Conservation (phyloP, 2,329 filamentous ascomycete species). For the Fusarium ambrosium region DNA sequence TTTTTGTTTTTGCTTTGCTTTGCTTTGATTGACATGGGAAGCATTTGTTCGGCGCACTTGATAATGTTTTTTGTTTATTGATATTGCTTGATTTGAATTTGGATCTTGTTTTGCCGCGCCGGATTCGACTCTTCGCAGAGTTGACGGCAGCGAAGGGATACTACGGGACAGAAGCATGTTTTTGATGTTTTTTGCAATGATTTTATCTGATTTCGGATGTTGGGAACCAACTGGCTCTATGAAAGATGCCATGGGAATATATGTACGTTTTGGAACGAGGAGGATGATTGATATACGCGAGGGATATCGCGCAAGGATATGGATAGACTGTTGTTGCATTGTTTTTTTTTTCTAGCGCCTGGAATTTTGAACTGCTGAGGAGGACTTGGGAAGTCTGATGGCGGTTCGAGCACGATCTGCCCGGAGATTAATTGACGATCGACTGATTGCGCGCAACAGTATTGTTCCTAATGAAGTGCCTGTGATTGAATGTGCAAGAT, state of each 20-base stretch:
- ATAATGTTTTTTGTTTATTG: constrained; percentile 28
- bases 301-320: constrained; percentile 20
- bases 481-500: not conserved
- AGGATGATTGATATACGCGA: constrained; percentile 14
- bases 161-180: constrained; percentile 39
- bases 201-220: constrained; percentile 12
- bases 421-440: constrained; percentile 37
- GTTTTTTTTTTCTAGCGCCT: constrained; percentile 7
- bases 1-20: not conserved
- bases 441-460: constrained; percentile 13
- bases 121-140: constrained; percentile 37
- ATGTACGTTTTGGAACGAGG: constrained; percentile 24
- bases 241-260: constrained; percentile 19
- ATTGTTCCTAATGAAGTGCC: not conserved
- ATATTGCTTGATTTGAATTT: constrained; percentile 21
- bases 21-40: constrained; percentile 20
- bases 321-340: constrained; percentile 35
- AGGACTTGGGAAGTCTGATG: constrained; percentile 29
- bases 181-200: constrained; percentile 22
- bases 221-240: constrained; percentile 7
- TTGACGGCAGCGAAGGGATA: constrained; percentile 31
- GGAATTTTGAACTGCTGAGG: constrained; percentile 12
- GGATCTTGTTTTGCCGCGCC: constrained; percentile 31
- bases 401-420: constrained; percentile 17
- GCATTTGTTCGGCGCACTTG: constrained; percentile 45